These are phyloP conservation scores for Chalaropsis ovoidea DNA, from an alignment of 2,329 filamentous ascomycete genomes.

Conservation along the genomic window DNA sequence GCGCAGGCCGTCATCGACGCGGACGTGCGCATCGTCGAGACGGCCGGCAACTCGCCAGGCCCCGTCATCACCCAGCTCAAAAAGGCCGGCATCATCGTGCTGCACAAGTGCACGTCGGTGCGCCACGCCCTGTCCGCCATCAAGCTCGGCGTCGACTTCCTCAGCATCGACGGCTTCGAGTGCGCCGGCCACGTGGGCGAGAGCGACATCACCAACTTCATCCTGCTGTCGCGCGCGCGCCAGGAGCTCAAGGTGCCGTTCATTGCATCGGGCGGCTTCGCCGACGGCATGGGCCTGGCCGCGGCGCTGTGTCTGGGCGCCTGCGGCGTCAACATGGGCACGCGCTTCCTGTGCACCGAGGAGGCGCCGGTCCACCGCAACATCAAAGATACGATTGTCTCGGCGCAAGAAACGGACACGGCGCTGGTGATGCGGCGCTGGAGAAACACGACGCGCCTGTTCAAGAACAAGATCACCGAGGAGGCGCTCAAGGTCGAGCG, in stretches of 20 bases:
- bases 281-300: constrained; percentile 84
- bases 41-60: constrained; percentile 77
- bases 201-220: constrained; percentile 81
- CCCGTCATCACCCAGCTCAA: constrained; percentile 87
- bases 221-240: constrained; percentile 72
- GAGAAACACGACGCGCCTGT: constrained; percentile 85
- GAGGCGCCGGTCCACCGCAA: constrained; percentile 88
- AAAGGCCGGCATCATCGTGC: constrained; percentile 61
- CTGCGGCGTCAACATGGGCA: constrained; percentile 97
- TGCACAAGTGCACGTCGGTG: constrained; percentile 98
- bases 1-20: constrained; percentile 89
- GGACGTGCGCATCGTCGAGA: constrained; percentile 84
- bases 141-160: constrained; percentile 91
- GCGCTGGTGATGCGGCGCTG: constrained; percentile 78
- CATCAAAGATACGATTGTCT: constrained; percentile 87
- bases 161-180: constrained; percentile 95
- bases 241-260: constrained; percentile 80
- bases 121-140: constrained; percentile 82
- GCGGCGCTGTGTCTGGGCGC: constrained; percentile 84
- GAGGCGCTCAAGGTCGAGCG: constrained; percentile 74
- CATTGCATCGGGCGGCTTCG: constrained; percentile 91
- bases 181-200: constrained; percentile 86
- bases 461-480: constrained; percentile 77
- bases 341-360: constrained; percentile 90
- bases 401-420: constrained; percentile 81